Evolutionary conservation across 768 basidiomycete genomes (phyloP).

Genomic region (Guyanaporus albipodus): DNA sequence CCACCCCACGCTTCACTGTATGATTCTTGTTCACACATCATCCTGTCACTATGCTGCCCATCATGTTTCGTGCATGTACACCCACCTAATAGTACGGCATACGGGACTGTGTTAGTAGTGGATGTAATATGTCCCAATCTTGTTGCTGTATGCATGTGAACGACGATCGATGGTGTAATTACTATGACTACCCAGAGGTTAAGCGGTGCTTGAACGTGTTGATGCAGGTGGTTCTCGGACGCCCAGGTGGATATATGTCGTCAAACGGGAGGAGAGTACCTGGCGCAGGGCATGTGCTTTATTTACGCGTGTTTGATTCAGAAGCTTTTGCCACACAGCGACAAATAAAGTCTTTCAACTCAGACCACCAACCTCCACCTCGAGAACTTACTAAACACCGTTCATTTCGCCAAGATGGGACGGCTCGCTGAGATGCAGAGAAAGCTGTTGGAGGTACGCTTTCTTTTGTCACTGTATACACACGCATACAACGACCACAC

Average conservation of each 20-base stretch:
- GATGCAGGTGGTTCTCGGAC: slow-evolving; percentile 10
- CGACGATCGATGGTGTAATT: slow-evolving; percentile 18
- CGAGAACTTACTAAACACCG: slow-evolving; percentile 1
- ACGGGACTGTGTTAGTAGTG: slow-evolving; percentile 10
- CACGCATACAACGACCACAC: slow-evolving; percentile 8
- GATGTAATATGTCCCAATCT: slow-evolving; percentile 15
- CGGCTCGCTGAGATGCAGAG: slow-evolving; percentile 96
- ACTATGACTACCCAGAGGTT: not conserved
- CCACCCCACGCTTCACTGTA: slow-evolving; percentile 17
- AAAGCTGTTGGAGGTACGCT: slow-evolving; percentile 72
- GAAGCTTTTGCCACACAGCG: slow-evolving; percentile 25
- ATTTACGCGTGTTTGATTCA: slow-evolving; percentile 25
- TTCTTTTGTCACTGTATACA: slow-evolving; percentile 26
- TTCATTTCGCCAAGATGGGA: slow-evolving; percentile 60
- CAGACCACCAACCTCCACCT: slow-evolving; percentile 1
- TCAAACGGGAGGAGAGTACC: no score
- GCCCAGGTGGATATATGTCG: slow-evolving; percentile 16
- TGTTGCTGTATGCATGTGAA: slow-evolving; percentile 6
- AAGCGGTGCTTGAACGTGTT: slow-evolving; percentile 6
- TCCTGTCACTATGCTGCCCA: slow-evolving; percentile 15
- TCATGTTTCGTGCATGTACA: slow-evolving; percentile 22
- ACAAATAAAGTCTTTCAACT: slow-evolving; percentile 27
- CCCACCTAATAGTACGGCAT: slow-evolving; percentile 18
- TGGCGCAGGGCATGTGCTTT: slow-evolving; percentile 10
- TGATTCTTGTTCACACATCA: slow-evolving; percentile 16